Base-by-base conservation (phyloP, 768 basidiomycete genomes). In the Lentinula raphanica region DNA sequence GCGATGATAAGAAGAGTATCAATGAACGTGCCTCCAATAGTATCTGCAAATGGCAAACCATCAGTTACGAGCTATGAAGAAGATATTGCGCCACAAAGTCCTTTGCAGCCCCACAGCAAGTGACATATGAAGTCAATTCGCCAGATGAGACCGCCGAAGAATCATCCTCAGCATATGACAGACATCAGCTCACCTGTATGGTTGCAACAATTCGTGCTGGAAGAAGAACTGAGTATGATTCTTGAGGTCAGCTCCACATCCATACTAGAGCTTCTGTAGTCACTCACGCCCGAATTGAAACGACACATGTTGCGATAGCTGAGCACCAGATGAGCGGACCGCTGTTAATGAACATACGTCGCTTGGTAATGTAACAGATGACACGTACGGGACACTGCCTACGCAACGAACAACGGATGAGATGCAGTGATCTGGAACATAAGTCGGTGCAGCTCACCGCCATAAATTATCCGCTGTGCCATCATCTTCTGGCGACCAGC, bases 241-340 rank as follows among this genome's bases (percentile, higher is more conserved):
- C 42, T 27, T 31, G 1, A 60, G 46, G 62, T 56, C 17, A 57
- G 56, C 60, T 60, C 60, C 60, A 60, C 60, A 7, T 28, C 39
- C 40, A 57, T 32, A 48, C 29, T 45, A 39, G 31, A 17, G 25
- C 15, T 15, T 39, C 19, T 46, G 29, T 49, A 31, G 39, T 12
- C 5, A 74, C 85, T 62, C 71, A 92, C 91, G 31, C 92, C 93
- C 48, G 91, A 94, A 72, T 95, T 93, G 73, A 87, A 98, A 11
- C 95, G 84, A 71, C 95, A 97, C 95, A 97, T 96, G 64, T 96
- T 94, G 39, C 94, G 85, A 67, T 97, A 96, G 19, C 84, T 87
- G 63, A 49, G 50, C 31, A 29, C 39, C 23, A 50, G 49, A n/a
- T n/a, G n/a, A 50, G 25, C 21, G 39, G 49, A 36, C 23, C 19